phyloP scores from a whole-genome alignment of 345 rosid genomes.

The Populus pruinosa region DNA sequence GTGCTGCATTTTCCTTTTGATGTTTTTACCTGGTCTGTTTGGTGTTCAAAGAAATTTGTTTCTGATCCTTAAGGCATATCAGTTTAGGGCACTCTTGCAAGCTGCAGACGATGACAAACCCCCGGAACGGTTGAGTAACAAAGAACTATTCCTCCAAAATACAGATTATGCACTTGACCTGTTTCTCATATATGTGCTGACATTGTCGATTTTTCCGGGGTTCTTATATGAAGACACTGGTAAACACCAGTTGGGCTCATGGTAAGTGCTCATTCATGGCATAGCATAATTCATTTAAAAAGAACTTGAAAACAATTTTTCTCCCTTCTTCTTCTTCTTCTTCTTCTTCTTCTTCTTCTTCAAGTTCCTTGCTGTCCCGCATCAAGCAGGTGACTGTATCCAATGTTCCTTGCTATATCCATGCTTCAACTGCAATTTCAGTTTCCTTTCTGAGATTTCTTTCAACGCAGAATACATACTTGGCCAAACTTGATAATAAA shows the following conservation, averaged over 20 bases:
- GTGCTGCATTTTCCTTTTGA: not conserved
- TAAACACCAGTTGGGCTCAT: slow-evolving; percentile 49
- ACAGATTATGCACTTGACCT: slow-evolving; percentile 65
- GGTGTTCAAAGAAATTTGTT: not conserved
- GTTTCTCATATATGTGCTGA: slow-evolving; percentile 58
- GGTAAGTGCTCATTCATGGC: slow-evolving; percentile 32
- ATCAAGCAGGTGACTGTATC: no score
- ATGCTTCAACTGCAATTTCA: no score
- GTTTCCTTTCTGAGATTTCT: no score
- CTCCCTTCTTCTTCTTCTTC: no score
- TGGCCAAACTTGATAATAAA: no score
- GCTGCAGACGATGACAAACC: slow-evolving; percentile 31
- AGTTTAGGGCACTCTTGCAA: slow-evolving; percentile 30
- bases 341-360: no score
- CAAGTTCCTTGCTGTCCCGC: no score
- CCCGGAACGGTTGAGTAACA: slow-evolving; percentile 49
- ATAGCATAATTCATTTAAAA: no score
- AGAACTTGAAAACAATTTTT: no score
- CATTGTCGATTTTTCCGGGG: slow-evolving; percentile 80
- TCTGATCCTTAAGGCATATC: not conserved
- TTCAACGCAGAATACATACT: no score
- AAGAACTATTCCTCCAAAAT: slow-evolving; percentile 50
- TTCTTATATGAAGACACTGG: slow-evolving; percentile 83
- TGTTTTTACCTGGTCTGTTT: not conserved
- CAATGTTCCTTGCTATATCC: no score